Percentiles rank a stretch among this genome's conserved stretches.
phyloP scores from a whole-genome alignment of 2,329 filamentous ascomycete species.

The Aspergillus spinulosporus region DNA sequence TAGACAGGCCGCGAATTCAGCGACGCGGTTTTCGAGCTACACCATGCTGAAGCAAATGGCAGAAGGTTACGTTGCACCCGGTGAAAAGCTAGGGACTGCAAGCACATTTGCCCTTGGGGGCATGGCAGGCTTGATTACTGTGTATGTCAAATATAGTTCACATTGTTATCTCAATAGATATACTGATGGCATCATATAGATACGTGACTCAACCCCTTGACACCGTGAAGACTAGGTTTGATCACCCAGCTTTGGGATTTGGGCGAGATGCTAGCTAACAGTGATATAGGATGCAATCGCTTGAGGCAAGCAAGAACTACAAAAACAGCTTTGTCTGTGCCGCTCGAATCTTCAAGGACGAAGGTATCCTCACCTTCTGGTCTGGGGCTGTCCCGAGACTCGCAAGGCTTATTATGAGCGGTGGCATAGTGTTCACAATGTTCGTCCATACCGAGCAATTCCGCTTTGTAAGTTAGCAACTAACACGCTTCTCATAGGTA shows the following conservation, averaged over 20 bases:
- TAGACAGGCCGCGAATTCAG: slow-evolving; percentile 90
- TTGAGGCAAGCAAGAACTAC: slow-evolving; percentile 77
- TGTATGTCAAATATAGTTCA: slow-evolving; percentile 49
- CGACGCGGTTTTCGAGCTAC: slow-evolving; percentile 86
- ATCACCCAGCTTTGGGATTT: not conserved
- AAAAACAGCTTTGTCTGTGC: slow-evolving; percentile 87
- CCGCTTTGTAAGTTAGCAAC: not conserved
- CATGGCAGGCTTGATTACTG: slow-evolving; percentile 85
- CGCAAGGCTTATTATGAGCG: slow-evolving; percentile 81
- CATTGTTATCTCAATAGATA: not conserved
- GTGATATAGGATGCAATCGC: slow-evolving; percentile 78
- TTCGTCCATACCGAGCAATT: slow-evolving; percentile 40
- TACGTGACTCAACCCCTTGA: slow-evolving; percentile 71
- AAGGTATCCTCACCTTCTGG: slow-evolving; percentile 90
- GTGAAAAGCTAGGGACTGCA: slow-evolving; percentile 85
- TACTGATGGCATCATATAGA: slow-evolving; percentile 30
- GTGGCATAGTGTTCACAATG: slow-evolving; percentile 97
- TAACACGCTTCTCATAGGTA: slow-evolving; percentile 53
- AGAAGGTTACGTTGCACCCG: slow-evolving; percentile 86
- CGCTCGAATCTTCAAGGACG: slow-evolving; percentile 78
- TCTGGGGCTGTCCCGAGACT: slow-evolving; percentile 85
- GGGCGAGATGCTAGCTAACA: slow-evolving; percentile 16
- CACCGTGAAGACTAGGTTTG: slow-evolving; percentile 80
- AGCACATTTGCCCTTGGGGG: slow-evolving; percentile 91
- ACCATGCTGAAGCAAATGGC: slow-evolving; percentile 88